A percentile compares a stretch with the other conserved stretches of the same genome.
These are phyloP conservation scores for Cercospora sp. DNA, from an alignment of 2,329 filamentous ascomycete genomes.

Conservation along the genomic window DNA sequence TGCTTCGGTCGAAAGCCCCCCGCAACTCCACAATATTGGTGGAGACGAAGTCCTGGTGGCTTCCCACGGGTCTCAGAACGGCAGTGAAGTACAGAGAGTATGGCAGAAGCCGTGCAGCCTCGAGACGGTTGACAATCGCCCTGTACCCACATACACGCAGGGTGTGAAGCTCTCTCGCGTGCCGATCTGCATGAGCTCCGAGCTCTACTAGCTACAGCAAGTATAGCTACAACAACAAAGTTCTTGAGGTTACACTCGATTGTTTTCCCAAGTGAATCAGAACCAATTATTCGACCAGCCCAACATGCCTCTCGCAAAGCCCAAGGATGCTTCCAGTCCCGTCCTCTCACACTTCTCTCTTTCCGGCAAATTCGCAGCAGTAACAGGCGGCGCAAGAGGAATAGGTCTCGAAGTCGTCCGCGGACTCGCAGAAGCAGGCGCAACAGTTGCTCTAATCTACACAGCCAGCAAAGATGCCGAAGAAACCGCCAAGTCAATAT, in stretches of 20 bases:
- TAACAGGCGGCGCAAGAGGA: constrained; percentile 85
- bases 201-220: neutral
- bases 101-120: neutral
- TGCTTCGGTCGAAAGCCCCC: neutral
- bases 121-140: constrained; percentile 2
- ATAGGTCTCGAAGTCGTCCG: constrained; percentile 87
- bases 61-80: neutral
- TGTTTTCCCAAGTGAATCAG: neutral
- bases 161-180: neutral
- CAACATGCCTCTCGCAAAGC: constrained; percentile 31
- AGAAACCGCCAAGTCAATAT: constrained; percentile 20
- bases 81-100: neutral
- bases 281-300: neutral
- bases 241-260: neutral
- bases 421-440: constrained; percentile 81
- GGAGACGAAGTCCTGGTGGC: neutral
- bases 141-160: neutral
- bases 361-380: constrained; percentile 74
- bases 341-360: constrained; percentile 64
- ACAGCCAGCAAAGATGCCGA: constrained; percentile 67
- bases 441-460: constrained; percentile 84
- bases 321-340: constrained; percentile 15
- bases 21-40: neutral
- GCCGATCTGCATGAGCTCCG: neutral
- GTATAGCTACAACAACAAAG: neutral